Conservation (phyloP, 768 basidiomycete genomes). For the Suillus discolor region DNA sequence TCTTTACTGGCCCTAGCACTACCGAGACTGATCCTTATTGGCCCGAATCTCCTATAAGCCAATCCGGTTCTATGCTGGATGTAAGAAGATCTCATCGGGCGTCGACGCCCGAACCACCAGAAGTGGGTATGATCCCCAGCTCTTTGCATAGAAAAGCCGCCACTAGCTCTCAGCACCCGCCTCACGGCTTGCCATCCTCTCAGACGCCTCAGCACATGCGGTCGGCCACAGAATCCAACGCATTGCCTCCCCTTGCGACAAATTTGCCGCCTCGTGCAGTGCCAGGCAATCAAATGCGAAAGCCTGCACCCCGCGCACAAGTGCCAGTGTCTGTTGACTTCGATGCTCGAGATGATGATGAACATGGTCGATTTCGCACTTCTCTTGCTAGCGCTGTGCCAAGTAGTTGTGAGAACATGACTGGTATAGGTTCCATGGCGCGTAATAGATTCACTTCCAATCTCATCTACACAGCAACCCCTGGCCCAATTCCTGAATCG, state of each 20-base stretch:
- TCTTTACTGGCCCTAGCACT: conserved; percentile 63
- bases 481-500: conserved; percentile 14
- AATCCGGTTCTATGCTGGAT: conserved; percentile 38
- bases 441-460: conserved; percentile 30
- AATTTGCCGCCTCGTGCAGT: conserved; percentile 25
- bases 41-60: conserved; percentile 38
- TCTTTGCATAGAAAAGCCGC: conserved; percentile 35
- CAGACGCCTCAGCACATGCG: conserved; percentile 33
- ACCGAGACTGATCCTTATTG: conserved; percentile 32
- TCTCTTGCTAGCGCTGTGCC: conserved; percentile 58
- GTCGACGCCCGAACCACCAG: conserved; percentile 34
- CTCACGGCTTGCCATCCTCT: conserved; percentile 17
- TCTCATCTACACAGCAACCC: conserved; percentile 13
- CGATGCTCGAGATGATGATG: conserved; percentile 35
- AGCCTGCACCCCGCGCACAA: conserved; percentile 65
- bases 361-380: conserved; percentile 38
- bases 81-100: conserved; percentile 36
- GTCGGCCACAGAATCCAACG: conserved; percentile 35
- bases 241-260: conserved; percentile 21
- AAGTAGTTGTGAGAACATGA: conserved; percentile 60
- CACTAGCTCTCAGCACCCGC: conserved; percentile 31
- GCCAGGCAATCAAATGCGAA: conserved; percentile 51
- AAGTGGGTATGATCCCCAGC: conserved; percentile 25
- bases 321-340: conserved; percentile 61
- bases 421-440: conserved; percentile 55